phyloP scores from a whole-genome alignment of 192 early-diverging fungal species.

The Coemansia javaensis region DNA sequence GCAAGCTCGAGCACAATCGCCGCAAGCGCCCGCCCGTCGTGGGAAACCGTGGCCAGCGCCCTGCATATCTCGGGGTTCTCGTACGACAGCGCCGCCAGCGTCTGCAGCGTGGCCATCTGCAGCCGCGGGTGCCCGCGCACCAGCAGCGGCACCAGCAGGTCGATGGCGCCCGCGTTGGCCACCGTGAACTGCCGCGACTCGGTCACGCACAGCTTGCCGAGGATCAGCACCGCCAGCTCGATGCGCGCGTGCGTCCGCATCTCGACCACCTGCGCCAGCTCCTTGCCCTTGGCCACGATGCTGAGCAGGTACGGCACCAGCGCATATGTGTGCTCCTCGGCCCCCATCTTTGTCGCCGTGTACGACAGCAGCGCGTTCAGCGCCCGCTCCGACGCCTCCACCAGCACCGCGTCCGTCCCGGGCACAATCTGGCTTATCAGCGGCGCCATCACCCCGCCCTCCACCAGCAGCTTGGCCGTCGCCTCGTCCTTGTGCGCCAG shows the following conservation, averaged over 20 bases:
- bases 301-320: slow-evolving; percentile 28
- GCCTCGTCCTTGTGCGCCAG: slow-evolving; percentile 34
- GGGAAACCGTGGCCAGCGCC: slow-evolving; percentile 13
- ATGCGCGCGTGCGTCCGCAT: slow-evolving; percentile 34
- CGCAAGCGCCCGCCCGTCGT: slow-evolving; percentile 10
- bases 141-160: slow-evolving; percentile 27
- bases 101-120: slow-evolving; percentile 31
- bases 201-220: slow-evolving; percentile 37
- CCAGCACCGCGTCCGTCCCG: slow-evolving; percentile 14
- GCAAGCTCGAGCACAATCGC: slow-evolving; percentile 22
- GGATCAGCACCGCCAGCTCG: slow-evolving; percentile 40
- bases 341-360: slow-evolving; percentile 14
- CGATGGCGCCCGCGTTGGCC: slow-evolving; percentile 39
- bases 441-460: slow-evolving; percentile 28
- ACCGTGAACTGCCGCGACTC: slow-evolving; percentile 43
- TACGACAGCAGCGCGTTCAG: slow-evolving; percentile 43
- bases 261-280: slow-evolving; percentile 4
- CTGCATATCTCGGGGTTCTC: slow-evolving; percentile 40
- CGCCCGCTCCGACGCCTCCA: slow-evolving; percentile 42
- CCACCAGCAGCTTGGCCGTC: slow-evolving; percentile 20
- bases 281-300: slow-evolving; percentile 25
- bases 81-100: slow-evolving; percentile 39
- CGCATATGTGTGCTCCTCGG: slow-evolving; percentile 15
- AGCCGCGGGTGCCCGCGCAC: slow-evolving; percentile 20
- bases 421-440: slow-evolving; percentile 36